A percentile compares a stretch with the other conserved stretches of the same genome.
phyloP scores from a whole-genome alignment of 2,329 filamentous ascomycete genomes.

The Colletotrichum orchidophilum region DNA sequence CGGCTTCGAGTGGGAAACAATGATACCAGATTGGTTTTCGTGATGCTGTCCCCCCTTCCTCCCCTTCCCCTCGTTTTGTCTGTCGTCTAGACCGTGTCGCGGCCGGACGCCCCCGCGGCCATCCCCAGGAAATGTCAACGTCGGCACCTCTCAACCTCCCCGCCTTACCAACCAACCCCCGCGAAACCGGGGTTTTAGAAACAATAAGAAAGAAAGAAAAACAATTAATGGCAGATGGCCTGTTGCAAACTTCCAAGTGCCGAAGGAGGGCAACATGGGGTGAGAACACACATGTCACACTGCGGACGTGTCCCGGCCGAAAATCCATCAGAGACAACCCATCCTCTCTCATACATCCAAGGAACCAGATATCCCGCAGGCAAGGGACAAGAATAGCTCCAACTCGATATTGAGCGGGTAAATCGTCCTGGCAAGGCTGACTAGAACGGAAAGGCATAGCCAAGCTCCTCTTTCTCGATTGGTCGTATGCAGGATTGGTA shows the following conservation, averaged over 20 bases:
- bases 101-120: too few species aligned
- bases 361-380: neutral
- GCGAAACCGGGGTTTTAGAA: neutral
- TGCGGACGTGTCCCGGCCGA: neutral
- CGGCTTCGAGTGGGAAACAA: neutral
- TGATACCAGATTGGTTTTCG: neutral
- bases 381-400: neutral
- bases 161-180: neutral
- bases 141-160: neutral
- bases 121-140: neutral
- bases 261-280: neutral
- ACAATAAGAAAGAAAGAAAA: too few species aligned
- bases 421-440: conserved; percentile 5
- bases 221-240: neutral
- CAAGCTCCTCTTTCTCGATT: neutral
- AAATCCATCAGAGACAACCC: neutral
- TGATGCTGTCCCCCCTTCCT: neutral
- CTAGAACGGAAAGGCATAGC: neutral
- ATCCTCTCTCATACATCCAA: neutral
- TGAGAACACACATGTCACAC: neutral
- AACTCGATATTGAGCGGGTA: too few species aligned
- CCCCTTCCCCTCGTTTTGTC: neutral
- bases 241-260: neutral
- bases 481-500: neutral
- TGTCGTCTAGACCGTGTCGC: neutral